A percentile compares a stretch with the other conserved stretches of the same genome.
Conservation (phyloP, 129 eudicot genomes). For the Saposhnikovia divaricata region DNA sequence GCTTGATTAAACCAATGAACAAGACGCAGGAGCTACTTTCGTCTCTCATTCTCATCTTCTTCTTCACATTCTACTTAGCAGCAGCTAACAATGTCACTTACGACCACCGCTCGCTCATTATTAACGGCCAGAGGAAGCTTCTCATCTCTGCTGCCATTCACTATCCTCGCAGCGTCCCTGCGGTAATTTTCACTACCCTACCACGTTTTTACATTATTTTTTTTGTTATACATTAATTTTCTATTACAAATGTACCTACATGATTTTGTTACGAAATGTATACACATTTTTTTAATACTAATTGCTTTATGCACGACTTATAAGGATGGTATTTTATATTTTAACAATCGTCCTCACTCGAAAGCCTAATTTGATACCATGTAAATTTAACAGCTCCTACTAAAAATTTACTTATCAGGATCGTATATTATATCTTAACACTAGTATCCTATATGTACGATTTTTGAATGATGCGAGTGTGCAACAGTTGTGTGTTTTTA, state of each 20-base stretch:
- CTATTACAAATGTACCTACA: neutral
- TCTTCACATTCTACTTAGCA: constrained; percentile 14
- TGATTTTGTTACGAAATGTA: too few species aligned
- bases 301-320: too few species aligned
- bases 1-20: neutral
- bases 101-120: constrained; percentile 73
- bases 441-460: neutral
- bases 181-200: constrained; percentile 24
- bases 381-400: too few species aligned
- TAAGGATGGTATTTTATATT: too few species aligned
- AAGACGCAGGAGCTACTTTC: constrained; percentile 8
- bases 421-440: too few species aligned
- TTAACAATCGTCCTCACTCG: too few species aligned
- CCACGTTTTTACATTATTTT: too few species aligned
- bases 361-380: too few species aligned
- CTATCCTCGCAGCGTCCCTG: constrained; percentile 98
- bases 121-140: constrained; percentile 79
- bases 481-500: neutral
- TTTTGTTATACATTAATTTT: too few species aligned
- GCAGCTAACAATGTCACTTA: constrained; percentile 64
- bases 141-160: constrained; percentile 91
- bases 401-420: too few species aligned
- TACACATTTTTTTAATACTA: too few species aligned
- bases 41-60: constrained; percentile 15
- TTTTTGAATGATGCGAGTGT: neutral